Conservation (phyloP, 2,329 filamentous ascomycete species). For the Xylaria sp. region DNA sequence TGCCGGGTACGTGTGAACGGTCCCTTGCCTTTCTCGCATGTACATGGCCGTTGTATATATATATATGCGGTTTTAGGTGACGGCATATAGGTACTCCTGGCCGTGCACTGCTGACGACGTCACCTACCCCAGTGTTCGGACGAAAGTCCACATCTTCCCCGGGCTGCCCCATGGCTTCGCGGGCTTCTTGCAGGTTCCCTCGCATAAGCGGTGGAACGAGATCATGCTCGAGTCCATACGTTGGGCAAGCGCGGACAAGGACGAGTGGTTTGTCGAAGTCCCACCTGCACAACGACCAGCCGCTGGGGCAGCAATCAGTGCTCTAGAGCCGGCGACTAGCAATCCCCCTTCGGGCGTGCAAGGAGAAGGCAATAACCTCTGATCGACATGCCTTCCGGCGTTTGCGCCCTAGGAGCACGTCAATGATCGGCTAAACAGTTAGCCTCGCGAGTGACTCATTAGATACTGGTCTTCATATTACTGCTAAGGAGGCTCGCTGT, state of each 20-base stretch:
- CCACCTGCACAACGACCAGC: constrained; percentile 11
- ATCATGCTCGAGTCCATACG: constrained; percentile 17
- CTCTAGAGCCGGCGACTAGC: constrained; percentile 2
- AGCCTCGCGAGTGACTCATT: too few species aligned
- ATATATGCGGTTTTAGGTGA: too few species aligned
- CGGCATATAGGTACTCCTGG: too few species aligned
- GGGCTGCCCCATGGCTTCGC: constrained; percentile 36
- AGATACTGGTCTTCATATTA: too few species aligned
- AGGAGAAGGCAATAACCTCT: constrained; percentile 7
- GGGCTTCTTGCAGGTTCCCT: constrained; percentile 26
- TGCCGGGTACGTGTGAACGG: constrained; percentile 24
- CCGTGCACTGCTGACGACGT: background rate
- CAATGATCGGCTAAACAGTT: too few species aligned
- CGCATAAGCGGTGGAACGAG: constrained; percentile 27
- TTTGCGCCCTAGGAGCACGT: too few species aligned
- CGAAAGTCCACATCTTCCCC: constrained; percentile 36
- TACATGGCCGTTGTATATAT: too few species aligned
- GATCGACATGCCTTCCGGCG: background rate
- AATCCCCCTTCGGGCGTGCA: constrained; percentile 1
- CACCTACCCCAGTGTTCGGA: constrained; percentile 23
- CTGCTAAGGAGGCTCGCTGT: too few species aligned
- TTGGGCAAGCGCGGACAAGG: constrained; percentile 22
- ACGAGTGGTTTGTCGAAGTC: constrained; percentile 23
- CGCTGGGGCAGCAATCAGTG: constrained; percentile 4
- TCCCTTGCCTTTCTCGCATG: too few species aligned